Percentiles rank a stretch among this genome's conserved stretches.
Conservation (phyloP, 2,329 filamentous ascomycete species). For the Purpureocillium lavendulum region DNA sequence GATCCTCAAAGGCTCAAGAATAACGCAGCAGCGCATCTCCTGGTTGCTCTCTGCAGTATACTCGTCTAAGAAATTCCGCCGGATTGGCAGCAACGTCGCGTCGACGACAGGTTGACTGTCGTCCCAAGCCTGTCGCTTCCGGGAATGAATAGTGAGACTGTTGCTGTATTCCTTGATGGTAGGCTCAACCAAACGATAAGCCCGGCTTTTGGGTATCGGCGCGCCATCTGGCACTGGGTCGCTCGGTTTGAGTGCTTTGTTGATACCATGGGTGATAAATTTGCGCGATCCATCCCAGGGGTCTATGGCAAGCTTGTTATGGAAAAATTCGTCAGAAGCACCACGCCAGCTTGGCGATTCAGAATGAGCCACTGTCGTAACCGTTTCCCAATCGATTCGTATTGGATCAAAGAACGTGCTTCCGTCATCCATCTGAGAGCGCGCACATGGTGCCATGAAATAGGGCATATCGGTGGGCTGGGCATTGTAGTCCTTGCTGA, state of each 20-base stretch:
- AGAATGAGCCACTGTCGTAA: constrained; percentile 30
- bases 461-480: constrained; percentile 64
- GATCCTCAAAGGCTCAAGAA: constrained; percentile 67
- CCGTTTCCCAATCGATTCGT: constrained; percentile 54
- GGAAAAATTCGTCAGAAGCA: constrained; percentile 39
- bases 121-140: constrained; percentile 42
- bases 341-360: constrained; percentile 30
- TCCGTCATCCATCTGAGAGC: background rate
- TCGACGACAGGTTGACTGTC: constrained; percentile 73
- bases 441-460: constrained; percentile 59
- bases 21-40: constrained; percentile 52
- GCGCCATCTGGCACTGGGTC: constrained; percentile 56
- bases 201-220: constrained; percentile 35
- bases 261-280: constrained; percentile 44
- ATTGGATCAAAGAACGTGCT: background rate
- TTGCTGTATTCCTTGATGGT: constrained; percentile 79
- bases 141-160: constrained; percentile 60
- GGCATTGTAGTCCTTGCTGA: constrained; percentile 75
- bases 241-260: constrained; percentile 49
- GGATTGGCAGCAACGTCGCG: constrained; percentile 63
- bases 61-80: constrained; percentile 78
- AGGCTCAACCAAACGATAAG: constrained; percentile 29
- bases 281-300: constrained; percentile 56
- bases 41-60: constrained; percentile 41
- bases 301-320: constrained; percentile 47